Percentiles rank a stretch among this genome's conserved stretches.
Evolutionary conservation across 441 rosid genomes (phyloP).

Genomic region (Daphne laureola): DNA sequence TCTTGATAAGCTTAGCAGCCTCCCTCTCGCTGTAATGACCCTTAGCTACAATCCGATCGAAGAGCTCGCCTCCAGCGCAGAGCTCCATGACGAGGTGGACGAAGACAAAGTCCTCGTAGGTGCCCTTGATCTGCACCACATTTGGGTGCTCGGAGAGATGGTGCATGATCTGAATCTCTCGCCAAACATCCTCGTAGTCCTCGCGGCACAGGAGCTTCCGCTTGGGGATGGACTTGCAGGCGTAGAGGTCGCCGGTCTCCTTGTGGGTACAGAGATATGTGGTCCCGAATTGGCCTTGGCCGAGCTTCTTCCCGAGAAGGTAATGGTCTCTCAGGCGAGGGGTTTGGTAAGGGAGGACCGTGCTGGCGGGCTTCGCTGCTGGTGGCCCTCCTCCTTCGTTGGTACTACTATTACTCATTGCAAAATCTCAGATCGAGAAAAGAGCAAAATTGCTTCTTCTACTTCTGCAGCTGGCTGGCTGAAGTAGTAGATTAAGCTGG

Average conservation of each 20-base stretch:
- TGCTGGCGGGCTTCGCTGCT: slow-evolving; percentile 27
- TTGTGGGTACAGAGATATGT: slow-evolving; percentile 63
- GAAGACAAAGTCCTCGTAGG: slow-evolving; percentile 61
- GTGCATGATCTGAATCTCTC: slow-evolving; percentile 82
- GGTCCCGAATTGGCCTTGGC: slow-evolving; percentile 86
- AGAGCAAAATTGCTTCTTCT: no score
- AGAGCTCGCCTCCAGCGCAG: slow-evolving; percentile 80
- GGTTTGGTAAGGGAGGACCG: slow-evolving; percentile 62
- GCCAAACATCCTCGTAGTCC: slow-evolving; percentile 44
- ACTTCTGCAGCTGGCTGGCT: no score
- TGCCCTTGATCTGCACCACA: slow-evolving; percentile 59
- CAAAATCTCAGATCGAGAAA: no score
- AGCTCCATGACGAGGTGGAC: slow-evolving; percentile 90
- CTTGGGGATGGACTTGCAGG: slow-evolving; percentile 84
- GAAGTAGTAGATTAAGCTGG: no score
- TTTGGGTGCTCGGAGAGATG: slow-evolving; percentile 64
- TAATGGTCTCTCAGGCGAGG: slow-evolving; percentile 55
- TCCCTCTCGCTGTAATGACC: slow-evolving; percentile 85
- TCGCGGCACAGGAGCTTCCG: slow-evolving; percentile 52
- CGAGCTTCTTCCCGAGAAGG: slow-evolving; percentile 54
- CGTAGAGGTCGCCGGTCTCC: slow-evolving; percentile 34
- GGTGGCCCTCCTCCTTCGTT: background rate
- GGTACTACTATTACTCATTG: no score
- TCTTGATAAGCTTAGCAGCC: slow-evolving; percentile 67
- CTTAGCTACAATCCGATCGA: slow-evolving; percentile 65